These are phyloP conservation scores for Cardamine resedifolia DNA, from an alignment of 345 rosid species.

Conservation along the genomic window DNA sequence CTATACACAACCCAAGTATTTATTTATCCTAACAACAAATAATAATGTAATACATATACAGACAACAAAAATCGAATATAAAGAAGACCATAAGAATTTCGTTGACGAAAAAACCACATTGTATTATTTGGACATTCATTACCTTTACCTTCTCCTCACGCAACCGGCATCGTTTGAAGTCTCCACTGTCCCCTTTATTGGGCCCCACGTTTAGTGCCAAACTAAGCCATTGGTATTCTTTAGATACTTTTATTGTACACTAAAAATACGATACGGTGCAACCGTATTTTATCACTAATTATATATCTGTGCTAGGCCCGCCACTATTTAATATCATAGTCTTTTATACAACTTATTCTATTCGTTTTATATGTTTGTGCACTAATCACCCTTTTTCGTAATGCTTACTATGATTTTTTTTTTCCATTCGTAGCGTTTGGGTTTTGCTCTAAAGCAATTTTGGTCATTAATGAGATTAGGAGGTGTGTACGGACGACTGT, in stretches of 20 bases:
- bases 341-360: not conserved
- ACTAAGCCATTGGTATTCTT: conserved; percentile 10
- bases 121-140: conserved; percentile 21
- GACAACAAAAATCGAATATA: not conserved
- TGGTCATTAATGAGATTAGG: conserved; percentile 9
- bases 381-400: not conserved
- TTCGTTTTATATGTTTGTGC: not conserved
- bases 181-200: conserved; percentile 24
- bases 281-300: not conserved
- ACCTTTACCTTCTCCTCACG: conserved; percentile 39
- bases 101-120: not conserved
- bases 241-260: not conserved
- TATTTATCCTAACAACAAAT: not conserved
- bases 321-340: not conserved
- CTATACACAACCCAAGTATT: not conserved
- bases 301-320: too few relatives aligned
- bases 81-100: not conserved
- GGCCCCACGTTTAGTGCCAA: conserved; percentile 16
- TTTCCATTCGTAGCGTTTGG: not conserved
- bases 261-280: not conserved
- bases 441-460: not conserved
- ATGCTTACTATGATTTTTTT: not conserved
- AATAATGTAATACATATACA: not conserved
- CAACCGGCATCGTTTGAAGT: conserved; percentile 32
- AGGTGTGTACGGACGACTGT: conserved; percentile 29